A percentile compares a stretch with the other conserved stretches of the same genome.
Conservation (phyloP, 1,284 basidiomycete species). For the Ustilago cynodontis region DNA sequence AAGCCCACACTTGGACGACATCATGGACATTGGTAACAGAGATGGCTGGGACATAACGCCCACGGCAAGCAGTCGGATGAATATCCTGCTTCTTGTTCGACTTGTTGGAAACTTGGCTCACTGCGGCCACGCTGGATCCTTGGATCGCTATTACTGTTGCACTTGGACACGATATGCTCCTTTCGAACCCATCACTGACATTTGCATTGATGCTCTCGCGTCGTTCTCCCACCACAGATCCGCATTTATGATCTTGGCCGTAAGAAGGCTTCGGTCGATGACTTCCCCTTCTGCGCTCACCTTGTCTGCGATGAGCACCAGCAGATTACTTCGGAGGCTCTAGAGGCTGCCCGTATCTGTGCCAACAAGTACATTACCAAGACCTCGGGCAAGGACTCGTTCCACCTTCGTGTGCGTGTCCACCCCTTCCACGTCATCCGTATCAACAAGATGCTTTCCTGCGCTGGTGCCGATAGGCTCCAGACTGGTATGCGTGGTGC, state of each 20-base stretch:
- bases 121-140: slow-evolving; percentile 19
- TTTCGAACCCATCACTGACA: slow-evolving; percentile 12
- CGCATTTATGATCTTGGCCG: slow-evolving; percentile 82
- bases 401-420: slow-evolving; percentile 96
- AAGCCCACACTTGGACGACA: no score
- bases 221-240: slow-evolving; percentile 49
- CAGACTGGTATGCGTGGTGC: slow-evolving; percentile 99
- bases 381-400: slow-evolving; percentile 97
- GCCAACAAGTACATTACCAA: slow-evolving; percentile 99
- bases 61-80: no score
- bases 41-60: no score
- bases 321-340: slow-evolving; percentile 93
- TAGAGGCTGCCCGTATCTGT: slow-evolving; percentile 98
- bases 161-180: background rate
- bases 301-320: slow-evolving; percentile 99
- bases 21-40: no score
- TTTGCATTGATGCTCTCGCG: background rate
- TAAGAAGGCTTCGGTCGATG: slow-evolving; percentile 90
- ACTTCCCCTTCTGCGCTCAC: slow-evolving; percentile 87
- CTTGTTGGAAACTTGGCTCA: background rate
- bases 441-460: slow-evolving; percentile 99
- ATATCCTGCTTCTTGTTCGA: no score
- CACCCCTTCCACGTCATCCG: slow-evolving; percentile 99
- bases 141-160: background rate
- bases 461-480: slow-evolving; percentile 94